These are phyloP conservation scores for Dactylellina leptospora DNA, from an alignment of 2,329 filamentous ascomycete species.

Conservation along the genomic window DNA sequence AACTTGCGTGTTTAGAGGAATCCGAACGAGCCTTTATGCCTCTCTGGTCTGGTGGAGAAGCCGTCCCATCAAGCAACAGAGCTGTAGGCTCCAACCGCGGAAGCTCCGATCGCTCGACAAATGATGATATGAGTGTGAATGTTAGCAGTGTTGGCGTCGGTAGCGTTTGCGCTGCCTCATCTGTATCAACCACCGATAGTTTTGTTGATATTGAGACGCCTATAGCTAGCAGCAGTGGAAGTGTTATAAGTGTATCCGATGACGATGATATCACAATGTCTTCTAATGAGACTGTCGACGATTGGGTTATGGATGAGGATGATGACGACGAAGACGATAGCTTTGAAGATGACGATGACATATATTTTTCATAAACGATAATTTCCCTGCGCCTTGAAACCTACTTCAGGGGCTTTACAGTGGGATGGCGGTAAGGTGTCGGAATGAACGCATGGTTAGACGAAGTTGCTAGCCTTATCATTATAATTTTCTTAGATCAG, in stretches of 20 bases:
- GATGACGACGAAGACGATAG: constrained; percentile 39
- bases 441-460: background rate
- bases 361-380: constrained; percentile 23
- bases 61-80: constrained; percentile 2
- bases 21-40: constrained; percentile 45
- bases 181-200: constrained; percentile 17
- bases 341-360: constrained; percentile 38
- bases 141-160: constrained; percentile 40
- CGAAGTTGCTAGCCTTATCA: background rate
- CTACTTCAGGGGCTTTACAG: too few species aligned
- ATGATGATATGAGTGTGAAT: constrained; percentile 41
- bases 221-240: constrained; percentile 19
- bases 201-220: constrained; percentile 21
- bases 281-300: constrained; percentile 7
- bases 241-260: constrained; percentile 31
- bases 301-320: constrained; percentile 33
- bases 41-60: constrained; percentile 47
- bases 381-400: background rate
- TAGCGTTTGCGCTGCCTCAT: constrained; percentile 32
- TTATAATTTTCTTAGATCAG: background rate
- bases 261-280: constrained; percentile 19
- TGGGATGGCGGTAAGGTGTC: background rate
- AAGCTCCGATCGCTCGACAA: constrained; percentile 12
- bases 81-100: constrained; percentile 14
- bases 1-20: constrained; percentile 46